Conservation (phyloP, 2,329 filamentous ascomycete species). For the Apiospora koreana region DNA sequence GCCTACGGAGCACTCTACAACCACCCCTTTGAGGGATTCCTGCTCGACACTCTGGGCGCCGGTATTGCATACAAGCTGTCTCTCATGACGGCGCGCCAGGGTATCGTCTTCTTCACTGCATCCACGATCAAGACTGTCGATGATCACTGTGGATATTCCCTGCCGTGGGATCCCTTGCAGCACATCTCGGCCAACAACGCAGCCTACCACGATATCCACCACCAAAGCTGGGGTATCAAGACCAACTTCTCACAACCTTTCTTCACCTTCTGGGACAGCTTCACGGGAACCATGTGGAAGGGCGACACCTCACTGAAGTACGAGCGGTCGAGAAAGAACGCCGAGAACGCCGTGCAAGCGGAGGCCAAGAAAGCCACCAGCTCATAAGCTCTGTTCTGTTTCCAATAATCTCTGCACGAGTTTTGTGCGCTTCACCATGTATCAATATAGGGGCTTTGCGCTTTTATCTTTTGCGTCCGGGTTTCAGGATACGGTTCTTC, state of each 20-base stretch:
- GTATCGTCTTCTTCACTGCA: slow-evolving; percentile 84
- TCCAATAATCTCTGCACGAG: neutral
- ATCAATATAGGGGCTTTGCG: slow-evolving; percentile 6
- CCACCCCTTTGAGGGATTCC: slow-evolving; percentile 90
- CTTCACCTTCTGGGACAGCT: slow-evolving; percentile 92
- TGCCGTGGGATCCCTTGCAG: slow-evolving; percentile 94
- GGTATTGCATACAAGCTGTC: slow-evolving; percentile 80
- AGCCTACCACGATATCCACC: slow-evolving; percentile 95
- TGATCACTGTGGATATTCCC: slow-evolving; percentile 94
- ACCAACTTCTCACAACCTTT: slow-evolving; percentile 89
- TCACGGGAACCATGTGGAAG: slow-evolving; percentile 81
- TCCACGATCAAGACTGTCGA: slow-evolving; percentile 96
- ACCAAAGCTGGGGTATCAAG: slow-evolving; percentile 99
- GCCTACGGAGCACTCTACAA: slow-evolving; percentile 97
- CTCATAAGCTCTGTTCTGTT: neutral
- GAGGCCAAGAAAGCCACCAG: slow-evolving; percentile 25
- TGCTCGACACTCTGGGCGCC: slow-evolving; percentile 88
- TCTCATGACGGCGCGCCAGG: slow-evolving; percentile 81
- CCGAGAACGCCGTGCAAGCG: slow-evolving; percentile 44
- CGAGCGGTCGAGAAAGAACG: slow-evolving; percentile 41
- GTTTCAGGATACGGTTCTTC: neutral
- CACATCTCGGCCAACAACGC: slow-evolving; percentile 93
- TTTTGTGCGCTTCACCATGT: slow-evolving; percentile 7
- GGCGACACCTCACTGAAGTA: slow-evolving; percentile 55
- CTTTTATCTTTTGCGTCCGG: neutral